These are phyloP conservation scores for Eutrema heterophyllum DNA, from an alignment of 345 rosid genomes.

Conservation along the genomic window DNA sequence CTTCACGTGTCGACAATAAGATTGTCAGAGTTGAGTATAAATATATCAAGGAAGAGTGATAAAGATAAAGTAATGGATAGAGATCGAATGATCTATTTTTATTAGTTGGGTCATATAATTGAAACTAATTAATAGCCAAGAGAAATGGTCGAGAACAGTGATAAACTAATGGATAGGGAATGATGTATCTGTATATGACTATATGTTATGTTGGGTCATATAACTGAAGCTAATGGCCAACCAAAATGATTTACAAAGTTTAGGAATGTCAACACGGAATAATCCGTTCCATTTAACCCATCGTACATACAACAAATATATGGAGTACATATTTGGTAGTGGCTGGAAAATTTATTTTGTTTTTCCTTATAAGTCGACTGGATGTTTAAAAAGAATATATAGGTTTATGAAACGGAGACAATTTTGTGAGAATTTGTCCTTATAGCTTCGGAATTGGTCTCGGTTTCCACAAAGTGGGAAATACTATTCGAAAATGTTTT, in stretches of 20 bases:
- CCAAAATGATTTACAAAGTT: background rate
- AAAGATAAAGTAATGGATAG: background rate
- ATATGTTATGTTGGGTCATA: background rate
- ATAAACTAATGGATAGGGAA: background rate
- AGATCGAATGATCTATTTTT: background rate
- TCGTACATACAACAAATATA: background rate
- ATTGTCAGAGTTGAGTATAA: background rate
- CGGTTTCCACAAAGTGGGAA: background rate
- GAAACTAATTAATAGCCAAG: background rate
- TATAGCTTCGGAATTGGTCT: background rate
- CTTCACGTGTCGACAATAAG: background rate
- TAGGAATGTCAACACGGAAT: background rate
- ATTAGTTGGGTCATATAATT: conserved; percentile 1
- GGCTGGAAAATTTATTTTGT: background rate
- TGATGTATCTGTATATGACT: background rate
- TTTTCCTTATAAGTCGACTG: background rate
- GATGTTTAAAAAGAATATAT: background rate
- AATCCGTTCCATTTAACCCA: background rate
- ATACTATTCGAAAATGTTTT: background rate
- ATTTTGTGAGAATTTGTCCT: background rate
- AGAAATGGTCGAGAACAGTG: background rate
- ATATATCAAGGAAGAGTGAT: background rate
- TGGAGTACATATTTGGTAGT: background rate
- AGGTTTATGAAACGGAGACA: background rate
- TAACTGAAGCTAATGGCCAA: background rate